Base-by-base conservation (phyloP, 2,329 filamentous ascomycete species). In the Verticillium tricorpus region DNA sequence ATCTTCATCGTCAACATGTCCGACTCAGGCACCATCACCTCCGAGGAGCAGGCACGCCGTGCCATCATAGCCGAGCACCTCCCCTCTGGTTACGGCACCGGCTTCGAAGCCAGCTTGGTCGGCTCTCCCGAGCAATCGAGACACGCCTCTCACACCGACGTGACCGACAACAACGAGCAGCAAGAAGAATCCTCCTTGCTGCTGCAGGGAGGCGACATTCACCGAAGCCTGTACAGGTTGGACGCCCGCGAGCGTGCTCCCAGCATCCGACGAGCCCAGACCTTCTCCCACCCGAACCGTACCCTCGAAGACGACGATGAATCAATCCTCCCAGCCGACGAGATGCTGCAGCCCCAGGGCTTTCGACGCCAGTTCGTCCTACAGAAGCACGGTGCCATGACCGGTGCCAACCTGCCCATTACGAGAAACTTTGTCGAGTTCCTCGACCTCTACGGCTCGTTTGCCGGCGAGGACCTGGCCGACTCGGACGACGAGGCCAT, bases 151-250 rank as follows among this genome's bases (percentile, higher is more conserved):
- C 22, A 60, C 59, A 60, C 66, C 39, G 63, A 65, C 65, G 67
- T 68, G 35, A 69, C 69, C 60, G 69, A 69, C 22, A 70, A 66
- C 61, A 59, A 65, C n/a, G 67, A 66, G 2, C 64, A 68, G 9
- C 66, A 67, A 28, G 73, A 75, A 55, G 85, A 89, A 63, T 92
- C 89, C 1, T 93, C 90, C 0, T 77, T 93, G 60, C 85, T 80
- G 62, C 80, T 93, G 3, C 89, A 90, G 69, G 90, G 90, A 59
- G 90, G 90, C 50, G 90, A 93, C 69, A 89, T 93, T 25, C 90
- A 93, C 71, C 87, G 90, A 37, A 89, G 91, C 68, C 83, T 93
- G 37, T 93, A 90, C 81, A 89, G 86, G 70, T 87, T 92, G 68
- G 86, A 88, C 64, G 85, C 87, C 17, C 80, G 85, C 45, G 76